Evolutionary conservation across 2,329 filamentous ascomycete species (phyloP).

Genomic region (Coccinonectria pachysandricola): DNA sequence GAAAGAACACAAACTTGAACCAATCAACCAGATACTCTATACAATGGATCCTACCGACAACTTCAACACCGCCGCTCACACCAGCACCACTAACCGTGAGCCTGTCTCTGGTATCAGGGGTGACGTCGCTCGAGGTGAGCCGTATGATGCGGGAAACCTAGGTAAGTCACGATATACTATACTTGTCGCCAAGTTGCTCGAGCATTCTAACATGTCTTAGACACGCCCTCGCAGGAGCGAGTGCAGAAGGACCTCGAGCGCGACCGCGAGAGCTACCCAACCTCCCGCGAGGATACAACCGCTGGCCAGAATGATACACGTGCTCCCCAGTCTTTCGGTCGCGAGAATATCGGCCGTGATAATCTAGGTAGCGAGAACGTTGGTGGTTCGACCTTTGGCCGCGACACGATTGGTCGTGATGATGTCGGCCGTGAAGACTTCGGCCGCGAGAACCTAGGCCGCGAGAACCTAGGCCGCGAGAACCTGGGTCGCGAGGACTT

Average conservation of each 20-base stretch:
- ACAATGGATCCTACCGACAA: constrained; percentile 57
- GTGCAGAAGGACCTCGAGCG: constrained; percentile 8
- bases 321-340: constrained; percentile 24
- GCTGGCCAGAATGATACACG: constrained; percentile 30
- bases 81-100: constrained; percentile 49
- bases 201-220: constrained; percentile 4
- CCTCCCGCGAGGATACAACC: constrained; percentile 10
- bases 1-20: too few relatives aligned
- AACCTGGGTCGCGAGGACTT: too few relatives aligned
- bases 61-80: constrained; percentile 32
- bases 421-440: too few relatives aligned
- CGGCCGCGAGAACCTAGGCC: too few relatives aligned
- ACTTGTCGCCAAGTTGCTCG: neutral
- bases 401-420: too few relatives aligned
- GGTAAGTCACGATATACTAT: constrained; percentile 26
- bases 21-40: too few relatives aligned
- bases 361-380: too few relatives aligned
- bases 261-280: constrained; percentile 5
- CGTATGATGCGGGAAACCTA: constrained; percentile 71
- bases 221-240: constrained; percentile 11
- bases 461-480: too few relatives aligned
- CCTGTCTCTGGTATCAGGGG: constrained; percentile 63
- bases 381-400: too few relatives aligned
- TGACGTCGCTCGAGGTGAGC: constrained; percentile 56
- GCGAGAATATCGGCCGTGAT: constrained; percentile 24